Evolutionary conservation across 495 filamentous ascomycete species (phyloP).

Genomic region (Lepidopterella palustris): DNA sequence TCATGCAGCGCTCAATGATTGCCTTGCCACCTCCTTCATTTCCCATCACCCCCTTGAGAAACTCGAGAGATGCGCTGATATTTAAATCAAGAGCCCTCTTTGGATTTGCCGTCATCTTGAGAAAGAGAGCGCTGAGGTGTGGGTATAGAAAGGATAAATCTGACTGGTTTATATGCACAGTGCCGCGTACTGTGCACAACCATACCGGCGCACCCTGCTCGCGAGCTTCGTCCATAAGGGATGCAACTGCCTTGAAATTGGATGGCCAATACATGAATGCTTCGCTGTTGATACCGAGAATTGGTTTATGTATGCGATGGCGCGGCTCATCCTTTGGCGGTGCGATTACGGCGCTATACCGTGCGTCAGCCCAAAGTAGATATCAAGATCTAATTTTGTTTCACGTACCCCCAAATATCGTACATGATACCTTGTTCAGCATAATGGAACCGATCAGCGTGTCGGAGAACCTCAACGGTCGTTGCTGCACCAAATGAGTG

Average conservation of each 20-base stretch:
- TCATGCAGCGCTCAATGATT: conserved; percentile 36
- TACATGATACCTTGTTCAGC: conserved; percentile 54
- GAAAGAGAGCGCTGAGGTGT: conserved; percentile 45
- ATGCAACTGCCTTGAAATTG: conserved; percentile 47
- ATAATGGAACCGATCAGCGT: conserved; percentile 43
- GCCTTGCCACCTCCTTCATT: conserved; percentile 28
- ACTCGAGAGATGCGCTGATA: conserved; percentile 46
- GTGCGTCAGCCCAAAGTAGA: neutral
- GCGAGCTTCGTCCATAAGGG: conserved; percentile 46
- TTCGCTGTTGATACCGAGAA: conserved; percentile 54
- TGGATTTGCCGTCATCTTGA: conserved; percentile 54
- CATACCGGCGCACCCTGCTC: conserved; percentile 44
- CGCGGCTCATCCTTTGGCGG: conserved; percentile 30
- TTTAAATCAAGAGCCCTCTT: conserved; percentile 51
- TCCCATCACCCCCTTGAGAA: conserved; percentile 41
- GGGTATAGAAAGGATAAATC: conserved; percentile 58
- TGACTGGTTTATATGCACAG: conserved; percentile 51
- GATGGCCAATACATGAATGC: conserved; percentile 57
- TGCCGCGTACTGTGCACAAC: conserved; percentile 55
- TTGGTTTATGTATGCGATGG: conserved; percentile 43
- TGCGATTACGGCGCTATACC: conserved; percentile 25
- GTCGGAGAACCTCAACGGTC: conserved; percentile 39
- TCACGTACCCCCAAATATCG: conserved; percentile 50
- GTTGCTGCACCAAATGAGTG: conserved; percentile 41
- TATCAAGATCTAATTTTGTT: conserved; percentile 11